Conservation (phyloP, 2,329 filamentous ascomycete species). For the Xylariaceae sp. region DNA sequence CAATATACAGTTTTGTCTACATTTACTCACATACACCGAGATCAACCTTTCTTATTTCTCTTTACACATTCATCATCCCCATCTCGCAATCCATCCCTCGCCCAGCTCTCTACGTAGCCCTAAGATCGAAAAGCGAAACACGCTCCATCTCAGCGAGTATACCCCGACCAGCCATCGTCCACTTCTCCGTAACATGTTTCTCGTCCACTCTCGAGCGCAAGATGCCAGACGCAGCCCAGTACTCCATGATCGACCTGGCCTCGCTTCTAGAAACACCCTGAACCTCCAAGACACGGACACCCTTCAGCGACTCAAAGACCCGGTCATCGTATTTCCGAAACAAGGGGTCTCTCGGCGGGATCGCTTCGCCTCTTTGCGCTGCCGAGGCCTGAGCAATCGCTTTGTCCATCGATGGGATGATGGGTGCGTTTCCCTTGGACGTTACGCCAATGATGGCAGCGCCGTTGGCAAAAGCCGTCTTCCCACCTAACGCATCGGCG, state of each 20-base stretch:
- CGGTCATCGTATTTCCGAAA: slow-evolving; percentile 54
- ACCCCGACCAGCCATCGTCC: slow-evolving; percentile 76
- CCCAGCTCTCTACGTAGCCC: slow-evolving; percentile 7
- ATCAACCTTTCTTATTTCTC: not conserved
- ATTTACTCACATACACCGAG: slow-evolving; percentile 4
- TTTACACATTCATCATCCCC: not conserved
- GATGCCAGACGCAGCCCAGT: slow-evolving; percentile 85
- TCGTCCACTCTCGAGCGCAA: slow-evolving; percentile 68
- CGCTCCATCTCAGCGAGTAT: slow-evolving; percentile 80
- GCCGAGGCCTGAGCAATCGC: slow-evolving; percentile 57
- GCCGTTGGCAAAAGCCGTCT: slow-evolving; percentile 60
- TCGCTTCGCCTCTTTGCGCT: slow-evolving; percentile 30
- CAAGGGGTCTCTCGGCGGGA: slow-evolving; percentile 48
- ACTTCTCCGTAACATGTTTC: slow-evolving; percentile 71
- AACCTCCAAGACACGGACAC: slow-evolving; percentile 52
- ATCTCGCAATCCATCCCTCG: not conserved
- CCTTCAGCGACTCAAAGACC: slow-evolving; percentile 49
- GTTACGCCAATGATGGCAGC: slow-evolving; percentile 74
- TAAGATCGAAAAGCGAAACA: slow-evolving; percentile 41
- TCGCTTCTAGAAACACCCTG: slow-evolving; percentile 70
- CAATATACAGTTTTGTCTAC: slow-evolving; percentile 13
- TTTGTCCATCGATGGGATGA: slow-evolving; percentile 63
- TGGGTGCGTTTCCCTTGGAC: slow-evolving; percentile 65
- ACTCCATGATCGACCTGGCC: slow-evolving; percentile 79
- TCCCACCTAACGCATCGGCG: slow-evolving; percentile 64